Percentiles rank a stretch among this genome's conserved stretches.
Conservation (phyloP, 2,329 filamentous ascomycete species). For the Lanzia echinophila region DNA sequence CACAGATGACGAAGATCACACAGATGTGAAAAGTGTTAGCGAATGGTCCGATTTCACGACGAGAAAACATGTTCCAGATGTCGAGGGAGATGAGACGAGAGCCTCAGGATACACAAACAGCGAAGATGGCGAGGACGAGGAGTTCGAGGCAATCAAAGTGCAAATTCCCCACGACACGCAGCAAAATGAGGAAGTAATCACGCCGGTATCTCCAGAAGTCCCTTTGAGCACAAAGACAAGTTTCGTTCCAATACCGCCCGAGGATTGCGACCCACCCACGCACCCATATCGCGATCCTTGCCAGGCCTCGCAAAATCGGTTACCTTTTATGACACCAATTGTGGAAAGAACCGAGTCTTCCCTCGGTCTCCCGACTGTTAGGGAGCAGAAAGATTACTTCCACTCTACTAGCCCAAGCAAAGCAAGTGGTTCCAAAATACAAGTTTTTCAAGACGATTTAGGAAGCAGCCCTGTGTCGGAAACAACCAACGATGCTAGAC, state of each 20-base stretch:
- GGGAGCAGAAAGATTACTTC: conserved; percentile 50
- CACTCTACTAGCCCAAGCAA: conserved; percentile 64
- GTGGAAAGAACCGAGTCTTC: conserved; percentile 92
- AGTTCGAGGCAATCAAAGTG: conserved; percentile 27
- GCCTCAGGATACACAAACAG: conserved; percentile 34
- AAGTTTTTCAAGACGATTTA: conserved; percentile 28
- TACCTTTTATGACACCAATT: conserved; percentile 98
- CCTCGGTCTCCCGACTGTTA: conserved; percentile 57
- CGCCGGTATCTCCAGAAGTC: conserved; percentile 37
- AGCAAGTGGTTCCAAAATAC: conserved; percentile 22
- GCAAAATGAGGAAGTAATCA: conserved; percentile 36
- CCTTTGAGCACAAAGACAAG: conserved; percentile 42
- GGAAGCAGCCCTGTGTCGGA: conserved; percentile 67
- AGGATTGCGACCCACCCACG: conserved; percentile 76
- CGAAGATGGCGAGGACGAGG: conserved; percentile 33
- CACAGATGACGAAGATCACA: conserved; percentile 50
- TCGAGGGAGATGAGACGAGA: conserved; percentile 36
- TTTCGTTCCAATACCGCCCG: conserved; percentile 77
- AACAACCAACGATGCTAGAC: conserved; percentile 47
- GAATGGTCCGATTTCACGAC: conserved; percentile 87
- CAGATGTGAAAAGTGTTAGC: conserved; percentile 59
- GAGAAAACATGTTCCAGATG: conserved; percentile 59
- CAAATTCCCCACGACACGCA: conserved; percentile 29
- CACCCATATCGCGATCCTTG: conserved; percentile 74
- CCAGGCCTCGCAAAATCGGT: conserved; percentile 76